Conservation (phyloP, 78 protist species). For the Dictyostelium intermedium region DNA sequence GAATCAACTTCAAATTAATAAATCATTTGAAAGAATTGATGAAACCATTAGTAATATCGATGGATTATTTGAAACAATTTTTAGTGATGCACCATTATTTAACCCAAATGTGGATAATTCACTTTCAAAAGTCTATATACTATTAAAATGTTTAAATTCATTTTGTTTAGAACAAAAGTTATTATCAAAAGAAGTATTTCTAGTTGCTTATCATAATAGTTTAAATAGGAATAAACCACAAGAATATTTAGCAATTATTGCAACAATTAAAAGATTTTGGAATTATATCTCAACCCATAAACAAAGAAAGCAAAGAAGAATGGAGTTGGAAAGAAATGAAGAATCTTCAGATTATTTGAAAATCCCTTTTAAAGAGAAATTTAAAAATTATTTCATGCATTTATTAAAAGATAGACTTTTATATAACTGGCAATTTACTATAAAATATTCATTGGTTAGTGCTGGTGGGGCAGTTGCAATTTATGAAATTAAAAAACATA, state of each 20-base stretch:
- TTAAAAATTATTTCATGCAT: background rate
- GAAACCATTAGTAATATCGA: background rate
- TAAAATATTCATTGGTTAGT: constrained; percentile 9
- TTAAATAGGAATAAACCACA: background rate
- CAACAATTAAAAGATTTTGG: background rate
- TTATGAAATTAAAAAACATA: background rate
- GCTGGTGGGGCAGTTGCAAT: background rate
- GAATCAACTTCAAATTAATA: background rate
- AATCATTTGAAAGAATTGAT: background rate
- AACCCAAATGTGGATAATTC: background rate
- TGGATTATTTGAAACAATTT: background rate
- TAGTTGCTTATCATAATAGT: background rate
- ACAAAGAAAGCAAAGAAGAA: background rate
- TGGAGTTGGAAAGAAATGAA: background rate
- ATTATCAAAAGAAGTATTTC: background rate
- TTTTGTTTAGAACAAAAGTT: constrained; percentile 9
- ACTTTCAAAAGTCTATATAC: background rate
- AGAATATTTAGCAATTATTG: background rate
- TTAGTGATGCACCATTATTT: background rate
- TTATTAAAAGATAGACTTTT: background rate
- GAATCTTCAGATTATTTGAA: background rate
- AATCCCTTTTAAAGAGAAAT: background rate
- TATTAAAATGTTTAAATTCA: background rate
- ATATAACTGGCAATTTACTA: constrained; percentile 21
- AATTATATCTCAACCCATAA: background rate